Evolutionary conservation across 2,329 filamentous ascomycete species (phyloP).

Genomic region (Nigrospora sphaerica): DNA sequence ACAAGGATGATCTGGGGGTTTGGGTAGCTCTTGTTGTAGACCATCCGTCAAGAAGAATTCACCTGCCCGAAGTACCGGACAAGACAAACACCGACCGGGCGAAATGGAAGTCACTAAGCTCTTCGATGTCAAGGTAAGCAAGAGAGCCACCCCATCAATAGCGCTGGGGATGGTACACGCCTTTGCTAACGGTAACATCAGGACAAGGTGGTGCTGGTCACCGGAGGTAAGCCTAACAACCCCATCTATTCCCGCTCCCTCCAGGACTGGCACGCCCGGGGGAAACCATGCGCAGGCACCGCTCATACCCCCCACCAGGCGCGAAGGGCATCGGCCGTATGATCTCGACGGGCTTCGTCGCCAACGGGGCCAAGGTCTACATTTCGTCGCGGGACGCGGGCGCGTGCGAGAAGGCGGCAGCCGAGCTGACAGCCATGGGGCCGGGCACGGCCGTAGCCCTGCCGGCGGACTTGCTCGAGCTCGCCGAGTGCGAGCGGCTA

Average conservation of each 20-base stretch:
- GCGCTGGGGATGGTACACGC: not conserved
- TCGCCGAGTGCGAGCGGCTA: constrained; percentile 46
- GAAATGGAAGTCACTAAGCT: constrained; percentile 48
- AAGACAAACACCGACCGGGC: not conserved
- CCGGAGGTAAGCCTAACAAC: constrained; percentile 31
- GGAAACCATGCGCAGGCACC: too few species aligned
- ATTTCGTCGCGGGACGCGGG: constrained; percentile 56
- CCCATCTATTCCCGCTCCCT: too few species aligned
- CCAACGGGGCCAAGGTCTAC: constrained; percentile 58
- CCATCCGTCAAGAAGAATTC: too few species aligned
- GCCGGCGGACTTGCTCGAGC: constrained; percentile 57
- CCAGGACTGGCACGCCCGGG: too few species aligned
- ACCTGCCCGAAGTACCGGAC: not conserved
- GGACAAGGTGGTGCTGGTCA: constrained; percentile 53
- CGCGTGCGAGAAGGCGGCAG: constrained; percentile 47
- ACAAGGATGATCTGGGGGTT: too few species aligned
- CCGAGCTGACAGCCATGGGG: constrained; percentile 47
- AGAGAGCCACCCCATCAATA: not conserved
- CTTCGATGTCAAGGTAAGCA: constrained; percentile 51
- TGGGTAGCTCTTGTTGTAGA: too few species aligned
- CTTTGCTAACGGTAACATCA: constrained; percentile 13
- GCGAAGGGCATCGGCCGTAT: constrained; percentile 60
- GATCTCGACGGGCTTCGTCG: constrained; percentile 60
- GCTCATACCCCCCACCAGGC: constrained; percentile 17
- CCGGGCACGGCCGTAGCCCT: constrained; percentile 48